A percentile compares a stretch with the other conserved stretches of the same genome.
Conservation (phyloP, 1,284 basidiomycete species). For the Ceratorhiza oryzae-sativae region DNA sequence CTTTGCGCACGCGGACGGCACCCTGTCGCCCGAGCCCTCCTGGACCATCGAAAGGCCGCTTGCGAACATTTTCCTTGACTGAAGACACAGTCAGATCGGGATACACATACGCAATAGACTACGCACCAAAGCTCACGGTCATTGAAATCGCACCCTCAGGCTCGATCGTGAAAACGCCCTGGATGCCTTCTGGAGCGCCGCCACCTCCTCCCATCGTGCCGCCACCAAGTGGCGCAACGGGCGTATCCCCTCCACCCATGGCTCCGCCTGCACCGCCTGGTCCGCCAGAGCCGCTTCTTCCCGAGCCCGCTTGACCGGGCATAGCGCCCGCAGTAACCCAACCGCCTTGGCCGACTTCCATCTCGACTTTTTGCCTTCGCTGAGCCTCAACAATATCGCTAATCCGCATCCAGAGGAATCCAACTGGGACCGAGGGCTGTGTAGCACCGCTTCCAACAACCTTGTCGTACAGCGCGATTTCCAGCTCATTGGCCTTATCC, state of each 20-base stretch:
- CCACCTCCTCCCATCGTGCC: conserved; percentile 42
- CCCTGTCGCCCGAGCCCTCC: conserved; percentile 96
- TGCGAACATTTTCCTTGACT: conserved; percentile 97
- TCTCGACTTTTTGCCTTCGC: conserved; percentile 88
- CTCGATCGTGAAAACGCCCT: conserved; percentile 97
- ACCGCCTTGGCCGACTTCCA: conserved; percentile 79
- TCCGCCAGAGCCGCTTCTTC: conserved; percentile 42
- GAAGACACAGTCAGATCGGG: conserved; percentile 27
- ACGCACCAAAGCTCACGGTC: conserved; percentile 88
- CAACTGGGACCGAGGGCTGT: conserved; percentile 83
- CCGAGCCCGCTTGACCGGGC: conserved; percentile 48
- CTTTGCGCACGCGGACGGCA: conserved; percentile 96
- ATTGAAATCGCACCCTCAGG: conserved; percentile 93
- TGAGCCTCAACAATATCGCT: conserved; percentile 95
- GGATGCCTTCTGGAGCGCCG: conserved; percentile 74
- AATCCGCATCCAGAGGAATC: conserved; percentile 94
- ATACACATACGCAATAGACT: conserved; percentile 2
- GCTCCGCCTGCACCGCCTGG: conserved; percentile 39
- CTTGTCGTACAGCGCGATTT: conserved; percentile 96
- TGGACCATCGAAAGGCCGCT: conserved; percentile 88
- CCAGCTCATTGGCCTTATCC: conserved; percentile 98
- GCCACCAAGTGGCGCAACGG: conserved; percentile 40
- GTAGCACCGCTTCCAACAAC: conserved; percentile 71
- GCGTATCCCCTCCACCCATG: conserved; percentile 43
- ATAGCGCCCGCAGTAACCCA: conserved; percentile 94